These are phyloP conservation scores for Pseudogymnoascus pannorum DNA, from an alignment of 2,329 filamentous ascomycete genomes.

Conservation along the genomic window DNA sequence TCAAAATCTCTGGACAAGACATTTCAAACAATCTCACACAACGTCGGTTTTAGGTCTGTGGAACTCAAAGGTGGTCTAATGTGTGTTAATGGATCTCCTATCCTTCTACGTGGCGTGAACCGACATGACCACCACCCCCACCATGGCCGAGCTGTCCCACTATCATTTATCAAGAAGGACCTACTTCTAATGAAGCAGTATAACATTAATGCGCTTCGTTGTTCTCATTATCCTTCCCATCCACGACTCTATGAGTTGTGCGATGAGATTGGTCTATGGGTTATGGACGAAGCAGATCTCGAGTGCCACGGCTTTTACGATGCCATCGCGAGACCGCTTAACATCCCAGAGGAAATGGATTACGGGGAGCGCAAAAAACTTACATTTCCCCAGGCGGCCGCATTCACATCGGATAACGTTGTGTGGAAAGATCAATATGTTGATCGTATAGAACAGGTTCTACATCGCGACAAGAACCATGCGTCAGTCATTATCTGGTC, in stretches of 20 bases:
- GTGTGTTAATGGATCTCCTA: constrained; percentile 53
- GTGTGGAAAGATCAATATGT: constrained; percentile 58
- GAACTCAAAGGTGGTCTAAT: constrained; percentile 55
- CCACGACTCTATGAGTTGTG: constrained; percentile 51
- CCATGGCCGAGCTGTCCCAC: constrained; percentile 44
- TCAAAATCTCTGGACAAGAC: constrained; percentile 27
- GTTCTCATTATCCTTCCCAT: constrained; percentile 62
- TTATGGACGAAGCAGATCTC: constrained; percentile 45
- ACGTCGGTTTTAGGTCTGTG: constrained; percentile 56
- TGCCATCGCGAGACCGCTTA: constrained; percentile 38
- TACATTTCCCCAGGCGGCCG: constrained; percentile 46
- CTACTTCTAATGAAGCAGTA: constrained; percentile 61
- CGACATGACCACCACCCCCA: constrained; percentile 63
- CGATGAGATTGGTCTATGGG: constrained; percentile 60
- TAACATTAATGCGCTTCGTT: constrained; percentile 65
- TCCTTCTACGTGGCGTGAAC: constrained; percentile 59
- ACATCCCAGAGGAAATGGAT: constrained; percentile 48
- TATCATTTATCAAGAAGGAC: constrained; percentile 51
- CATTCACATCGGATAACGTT: constrained; percentile 54
- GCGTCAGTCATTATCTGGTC: constrained; percentile 67
- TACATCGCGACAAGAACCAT: constrained; percentile 65
- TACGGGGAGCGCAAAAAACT: constrained; percentile 54
- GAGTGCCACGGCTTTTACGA: constrained; percentile 44
- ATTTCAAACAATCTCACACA: constrained; percentile 31
- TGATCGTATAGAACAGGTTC: constrained; percentile 56